Conservation (phyloP, 2,329 filamentous ascomycete genomes). For the Nigrospora oryzae region DNA sequence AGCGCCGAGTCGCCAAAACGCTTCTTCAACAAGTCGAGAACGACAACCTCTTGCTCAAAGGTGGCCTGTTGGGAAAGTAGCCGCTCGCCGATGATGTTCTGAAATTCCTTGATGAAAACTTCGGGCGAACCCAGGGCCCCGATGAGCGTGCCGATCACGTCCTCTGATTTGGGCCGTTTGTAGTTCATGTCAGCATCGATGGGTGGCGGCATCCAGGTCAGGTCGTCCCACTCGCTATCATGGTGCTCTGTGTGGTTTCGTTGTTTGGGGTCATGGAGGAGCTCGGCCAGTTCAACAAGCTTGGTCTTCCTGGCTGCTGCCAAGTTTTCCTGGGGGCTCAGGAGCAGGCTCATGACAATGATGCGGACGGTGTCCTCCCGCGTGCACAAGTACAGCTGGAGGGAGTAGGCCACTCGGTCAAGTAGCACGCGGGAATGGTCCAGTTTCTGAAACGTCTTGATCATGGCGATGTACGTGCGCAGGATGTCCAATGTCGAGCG, state of each 20-base stretch:
- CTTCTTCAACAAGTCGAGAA: constrained; percentile 79
- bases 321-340: constrained; percentile 42
- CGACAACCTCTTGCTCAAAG: constrained; percentile 73
- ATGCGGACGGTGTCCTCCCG: constrained; percentile 71
- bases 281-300: constrained; percentile 57
- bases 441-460: constrained; percentile 65
- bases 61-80: constrained; percentile 58
- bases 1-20: constrained; percentile 79
- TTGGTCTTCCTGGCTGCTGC: constrained; percentile 32
- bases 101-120: constrained; percentile 88
- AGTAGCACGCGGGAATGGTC: constrained; percentile 72
- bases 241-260: constrained; percentile 36
- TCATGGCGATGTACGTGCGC: constrained; percentile 71
- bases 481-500: constrained; percentile 69
- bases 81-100: constrained; percentile 78
- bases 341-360: constrained; percentile 65
- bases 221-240: constrained; percentile 74
- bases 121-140: constrained; percentile 83
- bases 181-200: constrained; percentile 91
- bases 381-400: constrained; percentile 69
- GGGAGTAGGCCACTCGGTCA: constrained; percentile 62
- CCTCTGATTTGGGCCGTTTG: constrained; percentile 77
- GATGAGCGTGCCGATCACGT: constrained; percentile 86
- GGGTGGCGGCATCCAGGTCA: constrained; percentile 88
- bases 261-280: constrained; percentile 55